Evolutionary conservation across 2,329 filamentous ascomycete species (phyloP), one percentile per base, ranked within the genome.

Genomic region (Lasiodiplodia hormozganensis): DNA sequence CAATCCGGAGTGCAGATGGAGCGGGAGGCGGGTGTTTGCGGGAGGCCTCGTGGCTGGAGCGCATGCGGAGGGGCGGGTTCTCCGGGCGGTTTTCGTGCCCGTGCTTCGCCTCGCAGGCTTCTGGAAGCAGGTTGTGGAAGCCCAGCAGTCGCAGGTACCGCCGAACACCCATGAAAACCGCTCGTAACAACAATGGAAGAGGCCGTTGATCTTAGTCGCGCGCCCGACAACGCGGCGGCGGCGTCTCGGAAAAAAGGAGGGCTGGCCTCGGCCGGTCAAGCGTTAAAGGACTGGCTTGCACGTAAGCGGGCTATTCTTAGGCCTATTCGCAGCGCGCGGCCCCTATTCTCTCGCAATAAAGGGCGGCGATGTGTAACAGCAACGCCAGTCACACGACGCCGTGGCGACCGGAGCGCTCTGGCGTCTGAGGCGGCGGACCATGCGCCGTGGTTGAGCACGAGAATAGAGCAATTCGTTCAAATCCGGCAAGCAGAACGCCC

Each of bases 1-100:
- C 62, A 47, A 65, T 65, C 62, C 62, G 62, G 62, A 65, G 62
- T 65, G 49, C 62, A 65, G 62, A 65, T 53, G 62, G 62, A 53
- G 62, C 34, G 56, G 36, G 56, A 58, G 56, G 28, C 49, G 62
- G 51, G 62, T 16, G 62, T 65, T 65, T 65, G 54, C 62, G 62
- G 62, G 62, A 56, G 62, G 51, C 60, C 28, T 62, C 57, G 58
- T 62, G 58, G 58, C 58, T 62, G 58, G 58, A 28, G 60, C 43
- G 43, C 23, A 4, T 62, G 58, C 34, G 58, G 58, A 62, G 58
- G 31, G 58, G 58, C 58, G 40, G 58, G 43, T 16, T 28, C 47
- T 52, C 60, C 60, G 60, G 60, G 12, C 60, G 28, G 60, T 62
- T 62, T 62, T 62, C 60, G 60, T 47, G 60, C 51, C 43, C 51